A percentile compares a stretch with the other conserved stretches of the same genome.
phyloP scores from a whole-genome alignment of 306 rosid species.

The Glycine latifolia region DNA sequence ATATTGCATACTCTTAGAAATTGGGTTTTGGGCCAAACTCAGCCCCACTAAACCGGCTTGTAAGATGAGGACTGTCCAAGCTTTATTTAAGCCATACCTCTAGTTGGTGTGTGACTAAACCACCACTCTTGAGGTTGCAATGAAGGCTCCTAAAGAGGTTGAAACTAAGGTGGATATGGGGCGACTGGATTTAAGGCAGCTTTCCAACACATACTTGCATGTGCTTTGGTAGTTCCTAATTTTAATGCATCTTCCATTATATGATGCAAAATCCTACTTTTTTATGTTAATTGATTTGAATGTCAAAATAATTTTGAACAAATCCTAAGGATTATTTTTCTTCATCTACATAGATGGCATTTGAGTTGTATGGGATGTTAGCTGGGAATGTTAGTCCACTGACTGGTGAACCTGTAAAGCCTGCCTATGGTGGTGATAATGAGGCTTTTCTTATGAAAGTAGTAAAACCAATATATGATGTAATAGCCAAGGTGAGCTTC shows the following conservation, averaged over 20 bases:
- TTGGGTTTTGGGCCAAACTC: background rate
- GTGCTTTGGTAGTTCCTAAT: conserved; percentile 14
- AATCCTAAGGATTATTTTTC: conserved; percentile 31
- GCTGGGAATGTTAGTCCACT: conserved; percentile 83
- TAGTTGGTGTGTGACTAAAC: background rate
- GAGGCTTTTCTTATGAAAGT: conserved; percentile 85
- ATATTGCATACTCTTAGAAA: background rate
- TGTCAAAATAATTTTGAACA: conserved; percentile 25
- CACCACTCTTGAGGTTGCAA: too few relatives aligned
- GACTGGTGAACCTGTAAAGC: conserved; percentile 93
- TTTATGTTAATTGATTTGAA: conserved; percentile 27
- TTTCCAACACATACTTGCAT: conserved; percentile 1
- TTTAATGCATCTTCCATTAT: conserved; percentile 11
- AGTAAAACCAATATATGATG: conserved; percentile 87
- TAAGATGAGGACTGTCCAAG: background rate
- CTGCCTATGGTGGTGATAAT: conserved; percentile 87
- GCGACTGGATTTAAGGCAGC: background rate
- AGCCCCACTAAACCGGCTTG: background rate
- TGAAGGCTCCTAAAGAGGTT: background rate
- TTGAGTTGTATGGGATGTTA: conserved; percentile 94
- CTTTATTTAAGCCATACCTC: background rate
- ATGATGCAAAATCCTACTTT: conserved; percentile 1
- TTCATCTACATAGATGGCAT: conserved; percentile 78
- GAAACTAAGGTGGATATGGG: background rate
- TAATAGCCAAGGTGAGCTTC: conserved; percentile 70